A percentile compares a stretch with the other conserved stretches of the same genome.
Evolutionary conservation across 805 yeast species (phyloP).

Genomic region (Wickerhamomyces strasburgensis): DNA sequence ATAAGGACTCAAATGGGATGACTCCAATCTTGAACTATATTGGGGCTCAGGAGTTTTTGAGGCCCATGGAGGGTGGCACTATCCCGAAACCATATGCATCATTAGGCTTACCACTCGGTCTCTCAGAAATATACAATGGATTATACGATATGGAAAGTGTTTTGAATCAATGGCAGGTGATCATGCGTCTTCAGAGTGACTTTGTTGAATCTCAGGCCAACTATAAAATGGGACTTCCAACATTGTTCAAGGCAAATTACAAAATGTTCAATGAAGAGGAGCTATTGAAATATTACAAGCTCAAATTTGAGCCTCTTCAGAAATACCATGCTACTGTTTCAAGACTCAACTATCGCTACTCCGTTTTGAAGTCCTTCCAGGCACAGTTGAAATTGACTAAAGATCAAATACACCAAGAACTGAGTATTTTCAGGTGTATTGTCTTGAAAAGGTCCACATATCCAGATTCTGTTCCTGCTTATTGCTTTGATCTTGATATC

Average conservation of each 20-base stretch:
- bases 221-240: conserved; percentile 12
- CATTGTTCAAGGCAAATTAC: conserved; percentile 8
- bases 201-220: conserved; percentile 9
- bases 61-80: conserved; percentile 3
- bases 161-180: conserved; percentile 15
- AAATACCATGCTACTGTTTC: conserved; percentile 1
- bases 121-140: conserved; percentile 3
- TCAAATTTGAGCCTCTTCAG: conserved; percentile 7
- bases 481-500: conserved; percentile 12
- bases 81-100: conserved; percentile 3
- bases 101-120: conserved; percentile 9
- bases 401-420: conserved; percentile 1
- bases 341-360: neutral
- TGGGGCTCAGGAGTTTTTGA: conserved; percentile 9
- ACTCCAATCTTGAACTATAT: conserved; percentile 12
- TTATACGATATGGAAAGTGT: conserved; percentile 11
- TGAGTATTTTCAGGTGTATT: conserved; percentile 12
- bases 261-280: conserved; percentile 2
- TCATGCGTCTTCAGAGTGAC: conserved; percentile 6
- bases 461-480: conserved; percentile 6
- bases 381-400: conserved; percentile 1
- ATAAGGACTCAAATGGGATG: conserved; percentile 10
- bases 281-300: conserved; percentile 7
- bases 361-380: conserved; percentile 1
- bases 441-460: conserved; percentile 1